A percentile compares a stretch with the other conserved stretches of the same genome.
These are phyloP conservation scores for Cochlearia excelsa DNA, from an alignment of 345 rosid species.

Conservation along the genomic window DNA sequence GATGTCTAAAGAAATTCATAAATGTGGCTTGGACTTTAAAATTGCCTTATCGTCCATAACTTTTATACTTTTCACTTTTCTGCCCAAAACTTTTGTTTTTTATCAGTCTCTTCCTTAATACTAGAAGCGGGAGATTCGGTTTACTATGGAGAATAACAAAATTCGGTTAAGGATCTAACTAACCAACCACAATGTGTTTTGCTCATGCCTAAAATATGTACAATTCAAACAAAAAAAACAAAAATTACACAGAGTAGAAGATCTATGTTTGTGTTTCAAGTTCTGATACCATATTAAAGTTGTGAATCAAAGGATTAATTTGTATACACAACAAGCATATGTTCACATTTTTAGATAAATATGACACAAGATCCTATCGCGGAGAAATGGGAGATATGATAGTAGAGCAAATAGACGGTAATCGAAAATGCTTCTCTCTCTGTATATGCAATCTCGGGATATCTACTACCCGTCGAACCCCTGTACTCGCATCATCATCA, in stretches of 20 bases:
- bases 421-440: constrained; percentile 20
- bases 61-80: constrained; percentile 1
- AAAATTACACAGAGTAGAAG: too few relatives aligned
- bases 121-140: background rate
- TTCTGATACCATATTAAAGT: too few relatives aligned
- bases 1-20: constrained; percentile 26
- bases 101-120: background rate
- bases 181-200: too few relatives aligned
- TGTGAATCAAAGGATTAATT: too few relatives aligned
- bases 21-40: constrained; percentile 9
- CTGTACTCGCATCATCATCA: constrained; percentile 31
- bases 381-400: constrained; percentile 60
- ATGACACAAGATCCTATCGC: constrained; percentile 36
- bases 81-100: constrained; percentile 16
- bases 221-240: too few relatives aligned
- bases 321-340: too few relatives aligned
- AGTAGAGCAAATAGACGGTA: constrained; percentile 40
- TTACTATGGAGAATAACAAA: background rate
- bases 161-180: constrained; percentile 1
- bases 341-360: background rate
- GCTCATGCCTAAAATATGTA: too few relatives aligned
- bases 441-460: constrained; percentile 30
- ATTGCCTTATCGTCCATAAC: background rate
- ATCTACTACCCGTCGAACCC: constrained; percentile 19
- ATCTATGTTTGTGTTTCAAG: too few relatives aligned